Conservation (phyloP, 352 stramenopile species). For the Globisporangium parvum region DNA sequence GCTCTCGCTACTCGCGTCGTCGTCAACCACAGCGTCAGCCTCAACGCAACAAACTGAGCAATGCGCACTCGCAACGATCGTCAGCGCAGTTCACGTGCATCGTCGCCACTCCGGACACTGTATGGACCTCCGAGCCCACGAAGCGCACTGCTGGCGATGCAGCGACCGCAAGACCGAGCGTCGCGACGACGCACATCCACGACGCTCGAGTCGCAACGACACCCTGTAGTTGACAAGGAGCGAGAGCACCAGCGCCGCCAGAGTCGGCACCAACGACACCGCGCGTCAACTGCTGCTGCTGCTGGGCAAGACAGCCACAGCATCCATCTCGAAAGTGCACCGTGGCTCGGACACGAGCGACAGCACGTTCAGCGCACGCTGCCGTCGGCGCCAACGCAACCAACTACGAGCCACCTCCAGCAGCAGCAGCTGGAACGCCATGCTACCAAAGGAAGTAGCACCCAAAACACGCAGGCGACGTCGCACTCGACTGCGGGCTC, state of each 20-base stretch:
- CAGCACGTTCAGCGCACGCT: background rate
- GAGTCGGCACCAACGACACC: background rate
- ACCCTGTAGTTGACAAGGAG: background rate
- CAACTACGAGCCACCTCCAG: background rate
- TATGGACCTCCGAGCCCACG: background rate
- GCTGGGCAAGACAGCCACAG: background rate
- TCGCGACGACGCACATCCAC: background rate
- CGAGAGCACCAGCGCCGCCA: background rate
- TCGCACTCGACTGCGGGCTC: slow-evolving; percentile 1
- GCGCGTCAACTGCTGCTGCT: too few species aligned
- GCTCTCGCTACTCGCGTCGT: too few species aligned
- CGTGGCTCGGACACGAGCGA: slow-evolving; percentile 8
- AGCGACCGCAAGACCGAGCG: background rate
- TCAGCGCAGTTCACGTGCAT: too few species aligned
- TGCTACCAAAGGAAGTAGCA: slow-evolving; percentile 8
- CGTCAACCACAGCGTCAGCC: too few species aligned
- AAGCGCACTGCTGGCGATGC: background rate
- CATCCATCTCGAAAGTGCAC: slow-evolving; percentile 14
- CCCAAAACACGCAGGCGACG: background rate
- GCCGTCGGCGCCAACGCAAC: background rate
- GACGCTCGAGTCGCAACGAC: background rate
- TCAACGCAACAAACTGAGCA: too few species aligned
- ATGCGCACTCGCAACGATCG: background rate
- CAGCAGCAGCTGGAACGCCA: background rate
- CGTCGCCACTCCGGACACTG: background rate